Base-by-base conservation (phyloP, 805 yeast species). In the Candida gorgasii region DNA sequence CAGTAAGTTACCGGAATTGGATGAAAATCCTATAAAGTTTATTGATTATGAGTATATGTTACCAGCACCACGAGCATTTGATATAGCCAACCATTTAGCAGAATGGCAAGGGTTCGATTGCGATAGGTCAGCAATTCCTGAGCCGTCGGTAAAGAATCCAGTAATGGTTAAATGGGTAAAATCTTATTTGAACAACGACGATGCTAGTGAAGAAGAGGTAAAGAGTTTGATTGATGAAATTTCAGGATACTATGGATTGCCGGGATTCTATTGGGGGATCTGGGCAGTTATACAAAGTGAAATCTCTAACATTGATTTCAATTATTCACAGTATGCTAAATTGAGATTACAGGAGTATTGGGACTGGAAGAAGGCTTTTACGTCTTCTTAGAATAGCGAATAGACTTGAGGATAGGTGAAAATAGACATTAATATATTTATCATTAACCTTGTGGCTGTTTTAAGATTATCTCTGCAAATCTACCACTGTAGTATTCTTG, bases 21-120 rank as follows among this genome's bases (percentile, higher is more conserved):
- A 40, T 6, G 54, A 51, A 2, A 67, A 63, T 48, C 79, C 80
- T 0, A 68, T 82, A 11, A 70, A 78, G 11, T 82, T 83, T 51
- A 83, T 83, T 35, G 89, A 83, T 55, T 83, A 83, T 54, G 89
- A 83, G 62, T 83, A 83, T 52, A 78, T 84, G 78, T 69, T 80
- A 47, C 83, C 82, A 8, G 85, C 84, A 2, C 87, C 89, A 4
- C 61, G 89, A 36, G 89, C 86, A 0, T 83, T 82, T 55, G 89
- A 83, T 54, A 80, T 84, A 16, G 84, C 89, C 11, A 83, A 83
- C 50, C 89, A 83, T 59, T 78, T 83, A 49, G 80, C 82, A 57
- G 89, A 83, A 57, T 83, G 90, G 89, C 93, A 85, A 58, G 93
- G 93, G 2, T 84, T 84, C 52, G 80, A 82, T 47, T 86, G 93